phyloP scores from a whole-genome alignment of 495 filamentous ascomycete genomes.

The Aspergillus incahuasiensis region DNA sequence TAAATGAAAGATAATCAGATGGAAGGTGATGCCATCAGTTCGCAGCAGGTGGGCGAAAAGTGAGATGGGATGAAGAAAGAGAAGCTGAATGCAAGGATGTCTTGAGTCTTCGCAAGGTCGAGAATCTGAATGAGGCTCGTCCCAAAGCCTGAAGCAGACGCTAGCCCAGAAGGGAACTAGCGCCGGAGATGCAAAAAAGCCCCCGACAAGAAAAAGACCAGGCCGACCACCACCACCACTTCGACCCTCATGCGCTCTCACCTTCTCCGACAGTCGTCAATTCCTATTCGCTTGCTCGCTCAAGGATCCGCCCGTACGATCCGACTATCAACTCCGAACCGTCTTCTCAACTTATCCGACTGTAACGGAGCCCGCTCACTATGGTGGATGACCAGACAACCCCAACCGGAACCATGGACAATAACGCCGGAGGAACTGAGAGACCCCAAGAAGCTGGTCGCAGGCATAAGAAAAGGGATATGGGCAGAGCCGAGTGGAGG shows the following conservation, averaged over 20 bases:
- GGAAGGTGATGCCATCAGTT: not conserved
- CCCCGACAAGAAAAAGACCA: not conserved
- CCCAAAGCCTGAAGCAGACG: not conserved
- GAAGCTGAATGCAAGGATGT: not conserved
- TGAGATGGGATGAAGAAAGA: not conserved
- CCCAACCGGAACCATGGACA: conserved; percentile 29
- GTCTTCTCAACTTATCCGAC: not conserved
- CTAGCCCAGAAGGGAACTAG: not conserved
- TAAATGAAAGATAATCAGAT: not conserved
- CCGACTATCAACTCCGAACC: not conserved
- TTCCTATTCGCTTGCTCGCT: conserved; percentile 5
- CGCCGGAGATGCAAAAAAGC: not conserved
- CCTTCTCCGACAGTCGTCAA: conserved; percentile 10
- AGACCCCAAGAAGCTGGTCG: conserved; percentile 36
- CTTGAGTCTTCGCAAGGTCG: not conserved
- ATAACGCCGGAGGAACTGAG: conserved; percentile 35
- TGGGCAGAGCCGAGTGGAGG: conserved; percentile 63
- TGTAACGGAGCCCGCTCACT: not conserved
- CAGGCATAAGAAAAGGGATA: conserved; percentile 57
- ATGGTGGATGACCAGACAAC: conserved; percentile 3
- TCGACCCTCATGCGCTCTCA: conserved; percentile 17
- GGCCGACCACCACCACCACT: not conserved
- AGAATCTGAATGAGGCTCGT: not conserved
- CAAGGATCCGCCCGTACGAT: not conserved
- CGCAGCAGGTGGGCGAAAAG: not conserved